These are phyloP conservation scores for Pichia norvegensis DNA, from an alignment of 1,139 yeast genomes.

Conservation along the genomic window DNA sequence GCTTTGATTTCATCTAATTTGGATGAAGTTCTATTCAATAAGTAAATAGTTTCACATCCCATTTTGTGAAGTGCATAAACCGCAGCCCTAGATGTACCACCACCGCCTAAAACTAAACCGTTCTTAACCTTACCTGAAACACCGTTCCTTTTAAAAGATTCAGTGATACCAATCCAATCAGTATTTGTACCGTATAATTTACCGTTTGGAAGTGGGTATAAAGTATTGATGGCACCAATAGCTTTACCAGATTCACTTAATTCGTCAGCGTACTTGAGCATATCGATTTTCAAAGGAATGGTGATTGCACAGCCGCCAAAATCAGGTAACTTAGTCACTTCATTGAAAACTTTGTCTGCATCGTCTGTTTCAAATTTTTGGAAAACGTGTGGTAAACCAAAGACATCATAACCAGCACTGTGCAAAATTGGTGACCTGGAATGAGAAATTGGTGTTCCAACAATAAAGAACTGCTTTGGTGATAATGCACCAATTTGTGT, in stretches of 20 bases:
- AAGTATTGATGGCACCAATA: slow-evolving; percentile 93
- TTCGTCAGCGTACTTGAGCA: slow-evolving; percentile 56
- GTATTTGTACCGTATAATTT: slow-evolving; percentile 80
- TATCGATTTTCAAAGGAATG: slow-evolving; percentile 79
- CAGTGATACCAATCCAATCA: slow-evolving; percentile 86
- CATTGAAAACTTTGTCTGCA: slow-evolving; percentile 43
- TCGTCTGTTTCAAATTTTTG: slow-evolving; percentile 59
- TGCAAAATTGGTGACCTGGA: slow-evolving; percentile 87
- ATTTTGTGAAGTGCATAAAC: slow-evolving; percentile 72
- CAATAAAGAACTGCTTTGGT: slow-evolving; percentile 59
- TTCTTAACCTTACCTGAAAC: slow-evolving; percentile 39
- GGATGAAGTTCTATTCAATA: slow-evolving; percentile 71
- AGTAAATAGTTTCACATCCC: slow-evolving; percentile 71
- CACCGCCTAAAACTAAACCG: slow-evolving; percentile 78
- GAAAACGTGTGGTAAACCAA: slow-evolving; percentile 76
- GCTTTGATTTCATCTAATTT: slow-evolving; percentile 55
- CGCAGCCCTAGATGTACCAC: slow-evolving; percentile 97
- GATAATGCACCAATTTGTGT: slow-evolving; percentile 56
- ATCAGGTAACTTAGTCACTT: slow-evolving; percentile 39
- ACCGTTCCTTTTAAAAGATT: slow-evolving; percentile 57
- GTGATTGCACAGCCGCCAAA: slow-evolving; percentile 93
- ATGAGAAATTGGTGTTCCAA: slow-evolving; percentile 77
- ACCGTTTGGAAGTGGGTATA: slow-evolving; percentile 50
- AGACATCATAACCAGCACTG: slow-evolving; percentile 59
- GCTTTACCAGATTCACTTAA: slow-evolving; percentile 63